Evolutionary conservation across 1,284 basidiomycete species (phyloP).

Genomic region (Clitocybe nebularis): DNA sequence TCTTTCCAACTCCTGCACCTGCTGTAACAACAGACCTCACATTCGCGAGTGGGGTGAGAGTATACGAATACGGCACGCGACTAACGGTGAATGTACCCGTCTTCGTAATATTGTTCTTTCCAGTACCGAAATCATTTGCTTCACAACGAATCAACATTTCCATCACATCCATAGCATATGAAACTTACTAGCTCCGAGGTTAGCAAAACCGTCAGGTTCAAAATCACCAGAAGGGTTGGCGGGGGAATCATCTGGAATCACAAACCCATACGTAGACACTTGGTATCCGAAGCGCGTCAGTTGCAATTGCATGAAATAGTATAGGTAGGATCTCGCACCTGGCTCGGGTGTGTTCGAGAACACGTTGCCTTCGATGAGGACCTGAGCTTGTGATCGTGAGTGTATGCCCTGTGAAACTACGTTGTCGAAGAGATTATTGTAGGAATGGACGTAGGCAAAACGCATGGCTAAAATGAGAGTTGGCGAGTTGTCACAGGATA

Average conservation of each 20-base stretch:
- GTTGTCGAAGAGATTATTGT: constrained; percentile 21
- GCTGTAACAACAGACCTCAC: constrained; percentile 15
- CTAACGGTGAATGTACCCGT: constrained; percentile 21
- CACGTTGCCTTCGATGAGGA: constrained; percentile 22
- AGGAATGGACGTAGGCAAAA: constrained; percentile 20
- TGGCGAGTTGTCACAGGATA: not conserved
- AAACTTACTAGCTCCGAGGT: constrained; percentile 19
- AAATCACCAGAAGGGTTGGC: constrained; percentile 18
- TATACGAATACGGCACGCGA: constrained; percentile 19
- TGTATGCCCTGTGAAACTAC: constrained; percentile 23
- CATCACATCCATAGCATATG: not conserved
- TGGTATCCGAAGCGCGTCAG: not conserved
- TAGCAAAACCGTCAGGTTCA: constrained; percentile 22
- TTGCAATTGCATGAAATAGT: not conserved
- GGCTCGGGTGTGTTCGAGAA: constrained; percentile 21
- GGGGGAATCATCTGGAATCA: constrained; percentile 23
- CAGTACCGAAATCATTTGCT: constrained; percentile 21
- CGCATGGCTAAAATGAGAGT: constrained; percentile 15
- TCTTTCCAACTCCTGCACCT: constrained; percentile 17
- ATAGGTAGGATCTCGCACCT: constrained; percentile 7
- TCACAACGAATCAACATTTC: not conserved
- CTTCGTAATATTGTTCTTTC: constrained; percentile 21
- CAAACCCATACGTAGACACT: constrained; percentile 23
- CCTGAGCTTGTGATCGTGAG: constrained; percentile 19
- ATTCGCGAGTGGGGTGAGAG: constrained; percentile 17